Evolutionary conservation across 2,329 filamentous ascomycete species (phyloP), one percentile per base, ranked within the genome.

Genomic region (Tolypocladium tropicale): DNA sequence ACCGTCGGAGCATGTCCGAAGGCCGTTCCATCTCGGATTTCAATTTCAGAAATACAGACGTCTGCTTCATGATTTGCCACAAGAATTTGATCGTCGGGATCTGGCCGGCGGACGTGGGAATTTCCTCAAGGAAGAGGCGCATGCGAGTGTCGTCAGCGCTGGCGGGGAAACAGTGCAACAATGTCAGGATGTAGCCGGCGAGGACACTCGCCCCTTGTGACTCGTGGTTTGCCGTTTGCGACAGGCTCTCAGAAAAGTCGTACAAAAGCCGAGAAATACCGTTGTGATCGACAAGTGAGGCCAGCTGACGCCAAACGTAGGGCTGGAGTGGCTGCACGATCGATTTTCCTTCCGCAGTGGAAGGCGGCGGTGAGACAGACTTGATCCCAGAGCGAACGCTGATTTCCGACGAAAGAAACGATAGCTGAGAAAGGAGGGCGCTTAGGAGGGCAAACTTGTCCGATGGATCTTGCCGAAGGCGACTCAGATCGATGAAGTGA

Each of bases 121-220:
- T 71, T 54, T 71, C 61, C 30, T 69, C 68, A 43, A 94, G 78
- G 66, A 94, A 97, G 1, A 97, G 76, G 74, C 90, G 93, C 90
- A 97, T 95, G 25, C 92, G 86, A 58, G 96, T 95, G 57, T 96
- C 91, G 65, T 96, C 92, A 4, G 85, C 86, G 57, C 84, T 81
- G 7, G 79, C 76, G 10, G 93, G 91, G 61, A 97, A 97, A 63
- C 91, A 92, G 57, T 89, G 83, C 4, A 97, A 76, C 3, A 99
- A 74, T 0, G 89, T 92, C 41, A 97, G 76, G 3, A 91, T 90
- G 67, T 96, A 97, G 32, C 88, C 90, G 14, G 93, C 90, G 41
- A 96, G 76, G 14, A 90, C 75, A 62, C 86, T 88, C 2, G 89
- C 67, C 6, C 66, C 67, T 23, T 68, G 64, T n/a, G 68, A 63